These are phyloP conservation scores for Suillus subaureus DNA, from an alignment of 768 basidiomycete species.

Conservation along the genomic window DNA sequence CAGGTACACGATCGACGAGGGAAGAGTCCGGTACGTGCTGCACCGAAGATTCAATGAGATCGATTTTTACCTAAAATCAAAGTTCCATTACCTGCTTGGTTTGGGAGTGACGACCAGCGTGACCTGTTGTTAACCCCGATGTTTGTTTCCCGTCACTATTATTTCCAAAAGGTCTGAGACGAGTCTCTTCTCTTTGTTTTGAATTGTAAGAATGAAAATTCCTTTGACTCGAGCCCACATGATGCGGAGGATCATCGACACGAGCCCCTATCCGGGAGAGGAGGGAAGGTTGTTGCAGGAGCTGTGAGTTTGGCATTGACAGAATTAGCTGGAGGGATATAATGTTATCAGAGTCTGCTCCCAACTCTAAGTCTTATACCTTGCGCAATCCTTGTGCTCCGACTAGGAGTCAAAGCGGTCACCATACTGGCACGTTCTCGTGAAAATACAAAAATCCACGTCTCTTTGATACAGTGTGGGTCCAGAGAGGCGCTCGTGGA, in stretches of 20 bases:
- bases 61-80: not conserved
- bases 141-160: not conserved
- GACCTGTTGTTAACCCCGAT: not conserved
- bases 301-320: not conserved
- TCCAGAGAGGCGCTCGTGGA: conserved; percentile 1
- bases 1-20: not conserved
- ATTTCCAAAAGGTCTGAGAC: not conserved
- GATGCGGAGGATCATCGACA: not conserved
- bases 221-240: not conserved
- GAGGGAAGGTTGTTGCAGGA: not conserved
- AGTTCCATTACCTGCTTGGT: not conserved
- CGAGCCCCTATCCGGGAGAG: not conserved
- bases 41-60: not conserved
- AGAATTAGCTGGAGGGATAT: too few species aligned
- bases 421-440: not conserved
- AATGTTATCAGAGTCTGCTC: too few species aligned
- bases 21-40: not conserved
- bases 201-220: not conserved
- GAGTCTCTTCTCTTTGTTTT: not conserved
- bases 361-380: not conserved
- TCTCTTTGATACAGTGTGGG: conserved; percentile 5
- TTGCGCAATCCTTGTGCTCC: not conserved
- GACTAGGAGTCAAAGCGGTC: not conserved
- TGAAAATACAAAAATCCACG: not conserved
- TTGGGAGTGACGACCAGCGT: not conserved